phyloP scores from a whole-genome alignment of 768 basidiomycete genomes.

The Pleurotus tuber-regium region DNA sequence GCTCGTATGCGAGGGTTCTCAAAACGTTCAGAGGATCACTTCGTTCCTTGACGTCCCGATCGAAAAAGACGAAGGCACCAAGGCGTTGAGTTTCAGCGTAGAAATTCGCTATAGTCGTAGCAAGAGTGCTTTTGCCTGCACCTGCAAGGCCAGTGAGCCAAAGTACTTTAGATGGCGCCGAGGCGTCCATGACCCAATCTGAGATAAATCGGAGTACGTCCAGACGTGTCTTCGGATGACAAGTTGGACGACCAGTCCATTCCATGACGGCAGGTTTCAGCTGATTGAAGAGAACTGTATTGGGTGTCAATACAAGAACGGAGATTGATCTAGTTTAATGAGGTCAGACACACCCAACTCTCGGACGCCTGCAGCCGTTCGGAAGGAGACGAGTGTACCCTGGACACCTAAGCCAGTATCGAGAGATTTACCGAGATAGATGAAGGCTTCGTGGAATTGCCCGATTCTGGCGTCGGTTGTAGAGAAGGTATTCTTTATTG shows the following conservation, averaged over 20 bases:
- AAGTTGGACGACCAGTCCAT: slow-evolving; percentile 2
- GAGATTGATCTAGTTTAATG: neutral
- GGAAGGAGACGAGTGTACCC: neutral
- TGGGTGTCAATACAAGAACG: neutral
- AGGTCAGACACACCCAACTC: neutral
- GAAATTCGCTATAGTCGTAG: slow-evolving; percentile 16
- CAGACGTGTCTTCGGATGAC: slow-evolving; percentile 6
- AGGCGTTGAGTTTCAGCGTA: slow-evolving; percentile 14
- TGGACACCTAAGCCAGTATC: slow-evolving; percentile 1
- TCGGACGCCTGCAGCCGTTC: neutral
- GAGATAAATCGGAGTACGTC: slow-evolving; percentile 2
- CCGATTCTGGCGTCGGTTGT: neutral
- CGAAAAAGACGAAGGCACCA: slow-evolving; percentile 18
- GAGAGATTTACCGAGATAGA: neutral
- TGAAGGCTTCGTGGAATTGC: neutral
- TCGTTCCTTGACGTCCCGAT: slow-evolving; percentile 7
- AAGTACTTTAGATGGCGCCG: slow-evolving; percentile 8
- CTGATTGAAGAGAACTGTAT: neutral
- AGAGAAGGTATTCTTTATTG: slow-evolving; percentile 1
- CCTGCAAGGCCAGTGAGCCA: slow-evolving; percentile 20
- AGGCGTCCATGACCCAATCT: slow-evolving; percentile 4
- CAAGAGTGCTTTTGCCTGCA: slow-evolving; percentile 19
- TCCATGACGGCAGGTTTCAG: slow-evolving; percentile 9
- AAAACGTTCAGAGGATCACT: slow-evolving; percentile 13
- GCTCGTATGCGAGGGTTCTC: slow-evolving; percentile 12